Evolutionary conservation across 75 land plant species (phyloP), one percentile per base, ranked within the genome.

Genomic region (Pseudotsuga menziesii): DNA sequence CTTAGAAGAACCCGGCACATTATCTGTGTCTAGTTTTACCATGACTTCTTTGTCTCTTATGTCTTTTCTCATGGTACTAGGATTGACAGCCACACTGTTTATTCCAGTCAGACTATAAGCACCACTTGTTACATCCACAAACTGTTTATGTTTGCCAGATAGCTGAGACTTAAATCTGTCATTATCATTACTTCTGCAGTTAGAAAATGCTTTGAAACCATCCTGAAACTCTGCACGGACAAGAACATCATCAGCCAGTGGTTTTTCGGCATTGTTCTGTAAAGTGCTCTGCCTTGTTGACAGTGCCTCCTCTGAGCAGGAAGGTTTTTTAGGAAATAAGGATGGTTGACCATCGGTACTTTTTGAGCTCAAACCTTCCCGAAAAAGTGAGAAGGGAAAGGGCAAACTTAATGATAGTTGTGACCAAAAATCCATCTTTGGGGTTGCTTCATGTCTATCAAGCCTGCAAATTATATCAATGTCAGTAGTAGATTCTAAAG

Each of bases 341-440:
- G 70, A 16, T 32, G 44, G 20, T 35, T 64, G 69, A 64, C 16
- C 7, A 32, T 29, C 41, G 15, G 70, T 29, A 66, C 8, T 32
- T 66, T 32, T 66, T 17, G 44, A 66, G 70, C 41, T 66, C 39
- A 35, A 35, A 39, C 41, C 70, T 16, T 39, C 44, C 70, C 36
- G 35, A 32, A 66, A 66, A 0, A 25, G 39, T 15, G 36, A 35
- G 35, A 66, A 66, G 16, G 70, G n/a, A 66, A 66, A 66, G 15
- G 70, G 70, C 29, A 66, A 3, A 15, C 70, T 39, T 19, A 36
- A 12, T 64, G 70, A 67, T 36, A 67, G 36, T 36, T 67, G 48
- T 17, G 71, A 67, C 71, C 71, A 67, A 36, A 67, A 67, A 67
- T 36, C 32, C 19, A 67, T 17, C 32, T 36, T 67, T 35, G 71